These are phyloP conservation scores for Collybia sp. DNA, from an alignment of 768 basidiomycete species.

Conservation along the genomic window DNA sequence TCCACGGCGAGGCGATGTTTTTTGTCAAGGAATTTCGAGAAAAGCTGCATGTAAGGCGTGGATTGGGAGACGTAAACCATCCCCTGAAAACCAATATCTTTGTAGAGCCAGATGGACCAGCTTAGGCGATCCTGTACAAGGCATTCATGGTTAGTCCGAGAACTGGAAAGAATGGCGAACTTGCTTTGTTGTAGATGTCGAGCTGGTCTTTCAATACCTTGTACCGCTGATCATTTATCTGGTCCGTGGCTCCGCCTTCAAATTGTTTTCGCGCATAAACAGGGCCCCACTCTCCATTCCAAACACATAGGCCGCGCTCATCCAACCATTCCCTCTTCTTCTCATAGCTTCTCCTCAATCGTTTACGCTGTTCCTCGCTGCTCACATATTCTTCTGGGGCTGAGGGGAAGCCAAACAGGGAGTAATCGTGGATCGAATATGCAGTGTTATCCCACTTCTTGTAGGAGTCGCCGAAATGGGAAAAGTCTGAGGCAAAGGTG, in stretches of 20 bases:
- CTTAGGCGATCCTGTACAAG: conserved; percentile 52
- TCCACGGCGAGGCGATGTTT: conserved; percentile 77
- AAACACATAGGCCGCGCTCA: conserved; percentile 55
- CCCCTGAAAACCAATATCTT: conserved; percentile 83
- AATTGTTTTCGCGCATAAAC: conserved; percentile 67
- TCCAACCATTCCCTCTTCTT: conserved; percentile 81
- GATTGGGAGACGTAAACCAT: conserved; percentile 72
- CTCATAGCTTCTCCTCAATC: conserved; percentile 56
- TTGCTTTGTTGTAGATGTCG: conserved; percentile 59
- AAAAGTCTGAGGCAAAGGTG: conserved; percentile 79
- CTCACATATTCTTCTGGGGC: conserved; percentile 50
- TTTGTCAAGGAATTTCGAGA: conserved; percentile 66
- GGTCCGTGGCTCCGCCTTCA: conserved; percentile 54
- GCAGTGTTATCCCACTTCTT: conserved; percentile 66
- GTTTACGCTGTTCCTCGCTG: conserved; percentile 44
- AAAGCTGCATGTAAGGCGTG: conserved; percentile 67
- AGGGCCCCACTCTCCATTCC: conserved; percentile 85
- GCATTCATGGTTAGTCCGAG: background rate
- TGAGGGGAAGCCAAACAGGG: conserved; percentile 66
- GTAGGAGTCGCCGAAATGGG: conserved; percentile 61
- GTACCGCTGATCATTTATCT: conserved; percentile 63
- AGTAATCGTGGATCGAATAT: conserved; percentile 79
- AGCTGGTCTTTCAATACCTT: conserved; percentile 71
- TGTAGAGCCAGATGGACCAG: conserved; percentile 90
- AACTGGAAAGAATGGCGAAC: conserved; percentile 2